Percentiles rank a stretch among this genome's conserved stretches.
Evolutionary conservation across 2,329 filamentous ascomycete genomes (phyloP).

Genomic region (Elsinoe batatas): DNA sequence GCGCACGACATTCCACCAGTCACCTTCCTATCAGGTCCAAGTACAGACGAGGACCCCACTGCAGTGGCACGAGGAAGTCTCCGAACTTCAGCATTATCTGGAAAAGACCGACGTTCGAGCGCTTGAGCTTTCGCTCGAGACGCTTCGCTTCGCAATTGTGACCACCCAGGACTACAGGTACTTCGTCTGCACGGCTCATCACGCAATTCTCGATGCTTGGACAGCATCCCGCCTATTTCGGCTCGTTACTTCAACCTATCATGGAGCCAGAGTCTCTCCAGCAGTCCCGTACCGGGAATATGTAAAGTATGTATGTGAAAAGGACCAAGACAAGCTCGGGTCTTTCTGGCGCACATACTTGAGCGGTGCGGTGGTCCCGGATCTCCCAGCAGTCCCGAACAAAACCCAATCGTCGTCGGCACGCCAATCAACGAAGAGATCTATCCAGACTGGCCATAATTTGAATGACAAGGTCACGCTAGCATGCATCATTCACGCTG

Average conservation of each 20-base stretch:
- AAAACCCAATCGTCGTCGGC: no score
- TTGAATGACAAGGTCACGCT: not conserved
- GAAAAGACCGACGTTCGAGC: not conserved
- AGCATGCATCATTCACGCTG: slow-evolving; percentile 1
- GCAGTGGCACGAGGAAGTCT: not conserved
- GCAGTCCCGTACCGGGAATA: not conserved
- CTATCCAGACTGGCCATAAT: no score
- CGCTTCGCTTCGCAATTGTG: not conserved
- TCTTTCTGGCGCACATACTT: no score
- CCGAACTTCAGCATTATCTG: not conserved
- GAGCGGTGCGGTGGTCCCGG: no score
- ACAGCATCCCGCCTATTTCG: not conserved
- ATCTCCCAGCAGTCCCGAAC: no score
- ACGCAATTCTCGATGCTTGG: slow-evolving; percentile 8
- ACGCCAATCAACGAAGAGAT: not conserved
- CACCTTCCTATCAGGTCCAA: not conserved
- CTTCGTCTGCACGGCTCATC: slow-evolving; percentile 4
- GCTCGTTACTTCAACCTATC: not conserved
- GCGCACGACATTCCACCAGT: not conserved
- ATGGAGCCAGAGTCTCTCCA: not conserved
- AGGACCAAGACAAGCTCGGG: no score
- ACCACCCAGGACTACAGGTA: not conserved
- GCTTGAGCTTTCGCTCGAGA: not conserved
- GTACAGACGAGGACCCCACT: not conserved
- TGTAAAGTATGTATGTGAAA: not conserved